These are phyloP conservation scores for Eutrema salsugineum DNA, from an alignment of 441 rosid genomes.

Conservation along the genomic window DNA sequence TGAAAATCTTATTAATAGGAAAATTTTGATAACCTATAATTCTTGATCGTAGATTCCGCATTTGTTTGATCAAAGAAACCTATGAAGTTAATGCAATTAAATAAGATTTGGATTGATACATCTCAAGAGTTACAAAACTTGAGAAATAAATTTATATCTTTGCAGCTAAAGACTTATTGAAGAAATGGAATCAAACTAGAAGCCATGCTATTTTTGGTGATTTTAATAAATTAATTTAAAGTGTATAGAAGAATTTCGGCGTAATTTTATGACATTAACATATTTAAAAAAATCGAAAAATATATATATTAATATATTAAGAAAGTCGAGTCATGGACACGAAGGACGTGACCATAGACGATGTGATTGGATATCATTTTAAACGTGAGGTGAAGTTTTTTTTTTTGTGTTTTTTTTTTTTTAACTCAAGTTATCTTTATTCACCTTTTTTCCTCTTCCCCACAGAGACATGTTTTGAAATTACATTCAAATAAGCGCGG, in stretches of 20 bases:
- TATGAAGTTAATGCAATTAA: not conserved
- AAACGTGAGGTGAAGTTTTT: too few relatives aligned
- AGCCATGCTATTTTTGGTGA: not conserved
- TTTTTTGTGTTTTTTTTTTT: too few relatives aligned
- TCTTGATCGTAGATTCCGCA: not conserved
- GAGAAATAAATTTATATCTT: not conserved
- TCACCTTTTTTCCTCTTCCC: too few relatives aligned
- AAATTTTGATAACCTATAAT: not conserved
- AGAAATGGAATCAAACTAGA: not conserved
- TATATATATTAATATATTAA: not conserved
- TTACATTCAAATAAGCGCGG: too few relatives aligned
- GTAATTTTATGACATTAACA: not conserved
- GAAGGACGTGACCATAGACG: not conserved
- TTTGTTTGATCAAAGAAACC: not conserved
- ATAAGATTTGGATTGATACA: not conserved
- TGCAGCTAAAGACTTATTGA: not conserved
- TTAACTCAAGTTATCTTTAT: too few relatives aligned
- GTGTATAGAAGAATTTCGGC: not conserved
- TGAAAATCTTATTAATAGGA: not conserved
- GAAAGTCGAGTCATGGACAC: constrained; percentile 27
- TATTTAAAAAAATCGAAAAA: not conserved
- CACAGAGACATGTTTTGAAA: too few relatives aligned
- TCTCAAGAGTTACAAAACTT: not conserved
- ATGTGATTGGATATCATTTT: constrained; percentile 18
- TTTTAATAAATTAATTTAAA: not conserved